Base-by-base conservation (phyloP, 2,329 filamentous ascomycete genomes). In the Magnaporthiopsis incrustans region DNA sequence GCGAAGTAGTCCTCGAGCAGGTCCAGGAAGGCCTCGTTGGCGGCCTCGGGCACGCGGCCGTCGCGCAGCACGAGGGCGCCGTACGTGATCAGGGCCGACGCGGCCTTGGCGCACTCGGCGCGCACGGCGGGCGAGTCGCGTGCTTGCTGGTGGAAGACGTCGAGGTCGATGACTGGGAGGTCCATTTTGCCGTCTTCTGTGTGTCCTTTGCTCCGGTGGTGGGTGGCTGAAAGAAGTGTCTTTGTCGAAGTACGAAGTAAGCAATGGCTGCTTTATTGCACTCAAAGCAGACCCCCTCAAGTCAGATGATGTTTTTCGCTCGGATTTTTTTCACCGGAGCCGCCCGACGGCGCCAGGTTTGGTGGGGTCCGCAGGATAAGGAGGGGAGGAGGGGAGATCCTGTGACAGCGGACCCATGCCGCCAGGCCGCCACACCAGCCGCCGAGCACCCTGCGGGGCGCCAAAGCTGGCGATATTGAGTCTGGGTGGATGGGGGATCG, bases 1-100 rank as follows among this genome's bases (percentile, higher is more conserved):
- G 82, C 83, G 70, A 87, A 87, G 77, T 87, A 87, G 76, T 86
- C 83, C 73, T 87, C 84, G n/a, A 86, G 79, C 53, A 87, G 77
- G 72, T 87, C 83, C 64, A 87, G 80, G 69, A 87, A 87, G 63
- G 76, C 74, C 32, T 75, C 75, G 75, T 87, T 87, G 73, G 85
- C 81, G 2, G 74, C 68, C 69, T 83, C 81, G 25, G 81, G 77
- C 15, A 85, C 84, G 67, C 84, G 83, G 62, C 81, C 81, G 75
- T 86, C 84, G 75, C 85, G 84, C 59, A 86, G 78, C 30, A 87
- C 77, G 26, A 87, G 78, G 11, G 84, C 84, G 65, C 84, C 84
- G 73, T 85, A 86, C 22, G 81, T 80, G 71, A 86, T 82, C 64
- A 87, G 81, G 38, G 83, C 84, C 22, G 78, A 72, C 59, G 84